Conservation (phyloP, 768 basidiomycete species). For the Mycena capillaripes region DNA sequence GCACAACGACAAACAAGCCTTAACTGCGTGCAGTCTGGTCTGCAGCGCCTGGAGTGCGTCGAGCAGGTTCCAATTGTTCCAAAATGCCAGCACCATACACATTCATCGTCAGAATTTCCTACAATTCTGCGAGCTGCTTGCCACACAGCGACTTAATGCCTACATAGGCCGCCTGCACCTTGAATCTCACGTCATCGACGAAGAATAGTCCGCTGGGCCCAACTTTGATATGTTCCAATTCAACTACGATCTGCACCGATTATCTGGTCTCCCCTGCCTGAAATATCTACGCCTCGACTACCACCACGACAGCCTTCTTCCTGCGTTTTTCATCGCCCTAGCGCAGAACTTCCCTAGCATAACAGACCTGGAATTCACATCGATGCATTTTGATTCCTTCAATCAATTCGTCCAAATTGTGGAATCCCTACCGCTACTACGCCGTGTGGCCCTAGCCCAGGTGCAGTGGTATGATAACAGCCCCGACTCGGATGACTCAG, state of each 20-base stretch:
- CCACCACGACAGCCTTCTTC: slow-evolving; percentile 1
- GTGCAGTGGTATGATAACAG: background rate
- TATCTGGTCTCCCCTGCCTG: slow-evolving; percentile 1
- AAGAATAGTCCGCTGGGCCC: background rate
- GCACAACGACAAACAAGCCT: background rate
- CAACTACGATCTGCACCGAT: background rate
- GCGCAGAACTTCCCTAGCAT: slow-evolving; percentile 10
- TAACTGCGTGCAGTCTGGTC: slow-evolving; percentile 14
- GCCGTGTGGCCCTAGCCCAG: background rate
- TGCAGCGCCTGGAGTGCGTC: slow-evolving; percentile 15
- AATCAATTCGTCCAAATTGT: background rate
- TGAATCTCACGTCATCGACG: slow-evolving; percentile 16
- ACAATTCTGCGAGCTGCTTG: slow-evolving; percentile 14
- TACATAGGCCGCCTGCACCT: slow-evolving; percentile 26
- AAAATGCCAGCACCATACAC: slow-evolving; percentile 8
- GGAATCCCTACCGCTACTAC: background rate
- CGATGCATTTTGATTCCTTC: slow-evolving; percentile 11
- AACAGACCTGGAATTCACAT: slow-evolving; percentile 3
- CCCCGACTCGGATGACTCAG: background rate
- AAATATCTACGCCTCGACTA: slow-evolving; percentile 7
- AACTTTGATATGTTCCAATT: slow-evolving; percentile 1
- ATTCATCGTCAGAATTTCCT: slow-evolving; percentile 7
- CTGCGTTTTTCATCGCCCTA: background rate
- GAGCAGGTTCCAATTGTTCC: slow-evolving; percentile 22
- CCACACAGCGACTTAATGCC: background rate